Evolutionary conservation across 73 alveolate genomes (phyloP).

Genomic region (Stentor roeselii): DNA sequence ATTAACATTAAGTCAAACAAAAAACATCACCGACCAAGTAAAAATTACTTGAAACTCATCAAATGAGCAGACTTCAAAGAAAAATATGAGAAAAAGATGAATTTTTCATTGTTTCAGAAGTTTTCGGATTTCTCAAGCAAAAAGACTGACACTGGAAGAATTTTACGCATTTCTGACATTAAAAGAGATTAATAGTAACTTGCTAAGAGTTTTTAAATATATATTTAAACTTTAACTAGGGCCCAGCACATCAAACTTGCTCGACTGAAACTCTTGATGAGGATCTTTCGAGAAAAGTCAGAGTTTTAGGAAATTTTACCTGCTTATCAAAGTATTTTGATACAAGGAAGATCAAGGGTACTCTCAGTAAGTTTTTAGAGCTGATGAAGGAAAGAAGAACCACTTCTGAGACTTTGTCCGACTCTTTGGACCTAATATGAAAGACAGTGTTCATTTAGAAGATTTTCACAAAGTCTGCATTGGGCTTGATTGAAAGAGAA

Average conservation of each 20-base stretch:
- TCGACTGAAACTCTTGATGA: neutral
- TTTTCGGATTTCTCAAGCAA: neutral
- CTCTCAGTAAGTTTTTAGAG: neutral
- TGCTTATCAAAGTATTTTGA: neutral
- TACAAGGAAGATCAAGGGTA: neutral
- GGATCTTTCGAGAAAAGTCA: neutral
- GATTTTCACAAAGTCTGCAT: neutral
- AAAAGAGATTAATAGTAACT: neutral
- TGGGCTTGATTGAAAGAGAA: neutral
- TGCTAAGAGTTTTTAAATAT: neutral
- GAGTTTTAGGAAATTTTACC: slow-evolving; percentile 9
- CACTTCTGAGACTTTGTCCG: neutral
- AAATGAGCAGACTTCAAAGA: neutral
- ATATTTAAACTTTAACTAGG: neutral
- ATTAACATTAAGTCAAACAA: neutral
- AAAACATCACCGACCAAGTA: neutral
- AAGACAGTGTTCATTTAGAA: neutral
- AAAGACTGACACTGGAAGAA: neutral
- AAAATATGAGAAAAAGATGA: neutral
- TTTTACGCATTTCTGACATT: neutral
- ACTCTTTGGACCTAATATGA: neutral
- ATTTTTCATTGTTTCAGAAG: neutral
- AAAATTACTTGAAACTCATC: neutral
- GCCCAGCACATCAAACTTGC: neutral
- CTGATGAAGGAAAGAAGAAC: neutral